Conservation (phyloP, 2,329 filamentous ascomycete genomes). For the Sporothrix globosa region DNA sequence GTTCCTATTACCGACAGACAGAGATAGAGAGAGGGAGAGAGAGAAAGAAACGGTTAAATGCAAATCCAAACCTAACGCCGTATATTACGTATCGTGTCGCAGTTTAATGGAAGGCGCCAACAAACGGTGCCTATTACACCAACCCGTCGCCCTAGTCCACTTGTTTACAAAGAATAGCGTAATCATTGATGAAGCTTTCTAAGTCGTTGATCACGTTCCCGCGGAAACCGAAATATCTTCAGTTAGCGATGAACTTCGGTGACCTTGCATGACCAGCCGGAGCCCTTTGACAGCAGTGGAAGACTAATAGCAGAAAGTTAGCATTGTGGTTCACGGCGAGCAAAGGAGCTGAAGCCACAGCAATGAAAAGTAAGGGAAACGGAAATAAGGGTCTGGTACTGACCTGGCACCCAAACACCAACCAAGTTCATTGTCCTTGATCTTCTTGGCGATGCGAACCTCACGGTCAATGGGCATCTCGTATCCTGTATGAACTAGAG, state of each 20-base stretch:
- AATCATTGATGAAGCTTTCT: not conserved
- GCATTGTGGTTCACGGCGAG: not conserved
- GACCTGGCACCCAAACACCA: conserved; percentile 98
- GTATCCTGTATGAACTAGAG: conserved; percentile 90
- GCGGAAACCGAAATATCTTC: not conserved
- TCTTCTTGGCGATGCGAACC: conserved; percentile 98
- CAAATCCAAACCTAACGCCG: conserved; percentile 29
- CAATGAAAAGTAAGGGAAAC: not conserved
- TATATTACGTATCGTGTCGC: conserved; percentile 11
- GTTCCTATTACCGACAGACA: not conserved
- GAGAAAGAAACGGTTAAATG: not conserved
- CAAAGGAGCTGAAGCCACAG: not conserved
- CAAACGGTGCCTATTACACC: not conserved
- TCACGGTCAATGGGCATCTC: conserved; percentile 97
- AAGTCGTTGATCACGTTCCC: not conserved
- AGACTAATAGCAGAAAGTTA: conserved; percentile 58
- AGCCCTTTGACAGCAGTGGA: conserved; percentile 77
- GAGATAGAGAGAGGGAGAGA: not conserved
- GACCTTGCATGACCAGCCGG: conserved; percentile 89
- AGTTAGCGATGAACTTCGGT: conserved; percentile 64
- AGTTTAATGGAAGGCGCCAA: not conserved
- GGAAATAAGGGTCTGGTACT: conserved; percentile 43
- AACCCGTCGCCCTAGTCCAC: not conserved
- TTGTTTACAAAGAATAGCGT: not conserved
- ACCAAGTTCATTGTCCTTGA: conserved; percentile 92